phyloP scores from a whole-genome alignment of 768 basidiomycete genomes.

The Suillus fuscotomentosus region DNA sequence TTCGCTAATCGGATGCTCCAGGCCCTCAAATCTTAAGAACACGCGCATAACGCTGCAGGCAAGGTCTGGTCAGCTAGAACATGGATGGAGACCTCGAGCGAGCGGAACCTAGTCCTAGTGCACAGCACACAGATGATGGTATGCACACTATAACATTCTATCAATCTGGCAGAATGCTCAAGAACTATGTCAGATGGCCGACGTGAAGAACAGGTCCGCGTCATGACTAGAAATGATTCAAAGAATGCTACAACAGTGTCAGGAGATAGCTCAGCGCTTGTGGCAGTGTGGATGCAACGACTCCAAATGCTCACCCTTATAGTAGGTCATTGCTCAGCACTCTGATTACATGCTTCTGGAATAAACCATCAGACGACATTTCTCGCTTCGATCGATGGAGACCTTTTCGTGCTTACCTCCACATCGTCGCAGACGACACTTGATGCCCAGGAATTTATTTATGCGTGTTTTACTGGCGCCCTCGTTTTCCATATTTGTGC shows the following conservation, averaged over 20 bases:
- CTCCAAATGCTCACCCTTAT: slow-evolving; percentile 28
- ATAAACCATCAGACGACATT: slow-evolving; percentile 25
- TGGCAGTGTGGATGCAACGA: slow-evolving; percentile 24
- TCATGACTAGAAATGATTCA: not conserved
- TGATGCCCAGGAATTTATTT: slow-evolving; percentile 22
- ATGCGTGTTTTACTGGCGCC: slow-evolving; percentile 29
- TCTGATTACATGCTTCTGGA: not conserved
- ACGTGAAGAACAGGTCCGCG: not conserved
- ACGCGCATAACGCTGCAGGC: slow-evolving; percentile 42
- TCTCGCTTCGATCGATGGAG: slow-evolving; percentile 26
- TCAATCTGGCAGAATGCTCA: not conserved
- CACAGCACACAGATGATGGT: not conserved
- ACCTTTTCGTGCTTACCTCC: slow-evolving; percentile 24
- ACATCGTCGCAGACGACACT: slow-evolving; percentile 19
- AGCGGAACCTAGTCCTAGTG: not conserved
- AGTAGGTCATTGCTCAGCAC: slow-evolving; percentile 9
- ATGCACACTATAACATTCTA: not conserved
- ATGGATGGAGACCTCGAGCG: not conserved
- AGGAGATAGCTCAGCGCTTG: slow-evolving; percentile 15
- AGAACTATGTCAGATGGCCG: not conserved
- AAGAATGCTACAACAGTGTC: not conserved
- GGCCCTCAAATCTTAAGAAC: slow-evolving; percentile 23
- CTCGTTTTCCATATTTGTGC: slow-evolving; percentile 30
- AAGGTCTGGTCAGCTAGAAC: not conserved
- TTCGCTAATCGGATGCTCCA: not conserved